Conservation (phyloP, 1,284 basidiomycete genomes). For the Papiliotrema flavescens region DNA sequence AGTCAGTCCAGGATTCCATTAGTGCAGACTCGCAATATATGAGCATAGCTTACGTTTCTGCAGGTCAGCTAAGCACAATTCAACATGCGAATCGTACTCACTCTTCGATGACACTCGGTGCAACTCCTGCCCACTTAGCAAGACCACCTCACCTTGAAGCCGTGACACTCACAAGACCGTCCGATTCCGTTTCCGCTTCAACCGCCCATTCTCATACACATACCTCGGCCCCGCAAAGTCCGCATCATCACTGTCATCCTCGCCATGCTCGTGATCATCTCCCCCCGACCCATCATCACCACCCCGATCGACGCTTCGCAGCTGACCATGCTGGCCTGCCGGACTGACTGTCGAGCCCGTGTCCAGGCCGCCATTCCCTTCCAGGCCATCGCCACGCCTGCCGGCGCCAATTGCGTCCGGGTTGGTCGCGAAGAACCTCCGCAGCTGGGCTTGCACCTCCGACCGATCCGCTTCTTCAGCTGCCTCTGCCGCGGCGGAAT, state of each 20-base stretch:
- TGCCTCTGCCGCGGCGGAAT: no score
- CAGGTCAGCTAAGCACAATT: constrained; percentile 1
- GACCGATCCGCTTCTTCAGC: no score
- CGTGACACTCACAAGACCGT: constrained; percentile 36
- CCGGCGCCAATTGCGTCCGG: no score
- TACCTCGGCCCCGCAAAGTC: constrained; percentile 10
- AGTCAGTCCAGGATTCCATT: constrained; percentile 4
- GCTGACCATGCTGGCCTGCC: no score
- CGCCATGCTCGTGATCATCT: constrained; percentile 4
- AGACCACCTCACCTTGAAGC: not conserved
- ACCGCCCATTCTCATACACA: constrained; percentile 25
- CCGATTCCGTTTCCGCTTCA: constrained; percentile 40
- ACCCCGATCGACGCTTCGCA: no score
- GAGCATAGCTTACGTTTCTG: constrained; percentile 39
- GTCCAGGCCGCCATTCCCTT: not conserved
- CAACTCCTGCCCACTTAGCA: constrained; percentile 33
- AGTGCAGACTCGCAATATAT: not conserved
- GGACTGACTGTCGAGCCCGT: constrained; percentile 1
- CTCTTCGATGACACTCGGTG: constrained; percentile 46
- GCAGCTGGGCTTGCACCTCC: no score
- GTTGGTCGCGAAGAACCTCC: no score
- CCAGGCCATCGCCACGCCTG: not conserved
- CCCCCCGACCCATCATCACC: not conserved
- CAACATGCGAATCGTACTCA: constrained; percentile 17
- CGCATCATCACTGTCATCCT: constrained; percentile 9